A percentile compares a stretch with the other conserved stretches of the same genome.
Conservation (phyloP, 768 basidiomycete species). For the Pleurotus eryngii region DNA sequence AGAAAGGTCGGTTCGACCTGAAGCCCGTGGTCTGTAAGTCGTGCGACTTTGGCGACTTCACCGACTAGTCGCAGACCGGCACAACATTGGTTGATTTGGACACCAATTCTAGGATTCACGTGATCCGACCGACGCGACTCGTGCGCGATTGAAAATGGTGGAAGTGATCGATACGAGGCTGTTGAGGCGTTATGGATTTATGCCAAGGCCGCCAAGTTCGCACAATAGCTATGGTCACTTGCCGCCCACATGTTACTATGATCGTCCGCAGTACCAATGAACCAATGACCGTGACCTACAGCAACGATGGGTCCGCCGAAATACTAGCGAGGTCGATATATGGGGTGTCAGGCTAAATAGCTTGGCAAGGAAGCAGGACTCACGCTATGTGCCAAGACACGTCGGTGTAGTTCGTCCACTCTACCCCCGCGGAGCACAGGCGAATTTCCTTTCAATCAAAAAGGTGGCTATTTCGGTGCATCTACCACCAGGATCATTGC, state of each 20-base stretch:
- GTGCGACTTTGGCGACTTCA: no score
- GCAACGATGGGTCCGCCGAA: not conserved
- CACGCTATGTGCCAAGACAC: not conserved
- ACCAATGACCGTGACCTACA: no score
- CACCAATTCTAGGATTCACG: no score
- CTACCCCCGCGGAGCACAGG: constrained; percentile 1
- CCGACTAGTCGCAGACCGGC: no score
- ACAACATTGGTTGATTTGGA: no score
- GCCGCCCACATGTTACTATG: not conserved
- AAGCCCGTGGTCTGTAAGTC: no score
- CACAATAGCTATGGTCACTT: not conserved
- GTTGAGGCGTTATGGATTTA: no score
- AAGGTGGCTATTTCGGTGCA: not conserved
- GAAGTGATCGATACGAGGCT: no score
- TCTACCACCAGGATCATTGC: constrained; percentile 3
- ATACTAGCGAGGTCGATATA: not conserved
- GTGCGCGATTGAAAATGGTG: no score
- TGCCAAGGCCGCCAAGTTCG: not conserved
- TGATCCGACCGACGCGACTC: no score
- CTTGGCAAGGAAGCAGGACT: not conserved
- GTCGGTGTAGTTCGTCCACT: constrained; percentile 4
- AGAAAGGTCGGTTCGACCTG: no score
- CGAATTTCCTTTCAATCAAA: not conserved
- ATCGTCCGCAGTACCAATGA: not conserved
- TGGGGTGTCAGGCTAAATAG: not conserved